Evolutionary conservation across 2,329 filamentous ascomycete species (phyloP).

Genomic region (Ilyonectria destructans): DNA sequence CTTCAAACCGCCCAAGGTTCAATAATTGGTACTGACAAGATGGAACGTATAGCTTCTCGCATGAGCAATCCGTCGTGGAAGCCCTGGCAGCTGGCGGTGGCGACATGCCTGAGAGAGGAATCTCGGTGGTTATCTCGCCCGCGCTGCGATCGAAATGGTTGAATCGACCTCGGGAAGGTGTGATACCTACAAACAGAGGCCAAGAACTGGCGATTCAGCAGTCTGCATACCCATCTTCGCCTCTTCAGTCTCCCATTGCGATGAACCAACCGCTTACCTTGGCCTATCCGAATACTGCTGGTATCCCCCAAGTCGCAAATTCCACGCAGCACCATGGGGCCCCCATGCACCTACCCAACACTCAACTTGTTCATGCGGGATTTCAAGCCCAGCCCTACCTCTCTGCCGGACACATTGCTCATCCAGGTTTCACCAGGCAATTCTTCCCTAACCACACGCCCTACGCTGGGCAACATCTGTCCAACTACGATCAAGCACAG

Average conservation of each 20-base stretch:
- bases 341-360: conserved; percentile 10
- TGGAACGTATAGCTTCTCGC: conserved; percentile 44
- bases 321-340: conserved; percentile 29
- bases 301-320: conserved; percentile 21
- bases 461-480: conserved; percentile 13
- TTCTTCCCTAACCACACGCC: conserved; percentile 10
- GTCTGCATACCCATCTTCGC: not conserved
- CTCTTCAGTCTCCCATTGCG: not conserved
- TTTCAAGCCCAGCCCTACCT: conserved; percentile 19
- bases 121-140: conserved; percentile 49
- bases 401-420: conserved; percentile 27
- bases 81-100: conserved; percentile 46
- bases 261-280: conserved; percentile 18
- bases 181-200: conserved; percentile 9
- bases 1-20: not conserved
- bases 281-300: conserved; percentile 4
- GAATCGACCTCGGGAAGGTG: conserved; percentile 4
- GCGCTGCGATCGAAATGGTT: conserved; percentile 54
- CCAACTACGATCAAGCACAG: conserved; percentile 16
- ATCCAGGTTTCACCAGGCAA: conserved; percentile 25
- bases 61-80: conserved; percentile 46
- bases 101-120: conserved; percentile 45
- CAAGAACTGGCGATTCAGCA: conserved; percentile 16
- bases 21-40: not conserved
- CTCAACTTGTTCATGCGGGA: conserved; percentile 2